These are phyloP conservation scores for Dalbergia cochinchinensis DNA, from an alignment of 306 rosid species.

Conservation along the genomic window DNA sequence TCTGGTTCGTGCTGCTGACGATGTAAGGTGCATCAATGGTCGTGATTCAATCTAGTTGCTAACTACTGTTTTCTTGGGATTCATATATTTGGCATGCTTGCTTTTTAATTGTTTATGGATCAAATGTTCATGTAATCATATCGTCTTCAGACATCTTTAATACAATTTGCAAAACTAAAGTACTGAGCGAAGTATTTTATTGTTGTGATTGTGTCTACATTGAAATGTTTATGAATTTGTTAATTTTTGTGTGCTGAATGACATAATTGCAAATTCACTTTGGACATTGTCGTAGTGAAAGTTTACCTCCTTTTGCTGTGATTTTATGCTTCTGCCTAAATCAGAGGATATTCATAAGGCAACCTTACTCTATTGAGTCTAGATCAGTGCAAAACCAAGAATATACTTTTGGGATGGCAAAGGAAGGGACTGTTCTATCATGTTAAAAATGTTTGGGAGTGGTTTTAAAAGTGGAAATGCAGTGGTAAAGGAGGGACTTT, in stretches of 20 bases:
- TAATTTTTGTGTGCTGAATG: background rate
- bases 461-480: background rate
- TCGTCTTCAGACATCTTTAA: background rate
- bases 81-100: background rate
- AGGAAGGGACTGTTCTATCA: background rate
- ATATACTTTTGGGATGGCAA: background rate
- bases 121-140: background rate
- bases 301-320: background rate
- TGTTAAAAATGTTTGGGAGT: no score
- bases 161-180: background rate
- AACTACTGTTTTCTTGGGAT: background rate
- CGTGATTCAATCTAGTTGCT: background rate
- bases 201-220: background rate
- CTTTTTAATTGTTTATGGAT: background rate
- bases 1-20: no score
- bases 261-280: background rate
- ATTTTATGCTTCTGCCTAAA: conserved; percentile 14
- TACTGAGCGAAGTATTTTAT: conserved; percentile 9
- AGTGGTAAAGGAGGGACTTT: background rate
- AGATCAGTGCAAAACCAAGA: background rate
- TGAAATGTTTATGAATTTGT: background rate
- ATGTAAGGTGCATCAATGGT: no score
- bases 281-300: background rate
- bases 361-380: background rate
- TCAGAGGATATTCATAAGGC: conserved; percentile 13